Percentiles rank a stretch among this genome's conserved stretches.
phyloP scores from a whole-genome alignment of 768 basidiomycete genomes.

The Lactifluus volemus region DNA sequence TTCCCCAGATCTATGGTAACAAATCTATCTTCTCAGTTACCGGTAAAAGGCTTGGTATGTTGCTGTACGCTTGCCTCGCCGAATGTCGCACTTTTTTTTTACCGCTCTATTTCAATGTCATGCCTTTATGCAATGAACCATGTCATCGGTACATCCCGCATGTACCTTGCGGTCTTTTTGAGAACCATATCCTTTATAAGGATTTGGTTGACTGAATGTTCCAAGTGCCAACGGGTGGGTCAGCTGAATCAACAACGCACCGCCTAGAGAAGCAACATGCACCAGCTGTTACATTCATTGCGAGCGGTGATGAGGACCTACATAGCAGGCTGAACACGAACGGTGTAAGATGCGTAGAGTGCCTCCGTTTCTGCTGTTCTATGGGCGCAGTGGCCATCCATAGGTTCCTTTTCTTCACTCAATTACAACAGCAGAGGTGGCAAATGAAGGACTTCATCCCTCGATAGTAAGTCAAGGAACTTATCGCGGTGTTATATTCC shows the following conservation, averaged over 20 bases:
- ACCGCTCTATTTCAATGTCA: slow-evolving; percentile 30
- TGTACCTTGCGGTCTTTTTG: background rate
- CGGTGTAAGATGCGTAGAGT: too few species aligned
- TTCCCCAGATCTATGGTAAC: background rate
- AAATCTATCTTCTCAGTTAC: slow-evolving; percentile 45
- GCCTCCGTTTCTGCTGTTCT: background rate
- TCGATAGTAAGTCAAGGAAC: background rate
- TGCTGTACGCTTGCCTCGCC: slow-evolving; percentile 33
- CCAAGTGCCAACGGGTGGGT: background rate
- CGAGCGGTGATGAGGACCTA: background rate
- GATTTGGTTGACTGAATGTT: background rate
- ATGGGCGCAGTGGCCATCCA: too few species aligned
- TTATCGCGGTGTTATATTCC: background rate
- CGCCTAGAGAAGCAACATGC: background rate
- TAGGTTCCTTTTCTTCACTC: too few species aligned
- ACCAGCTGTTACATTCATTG: background rate
- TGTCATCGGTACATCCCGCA: background rate
- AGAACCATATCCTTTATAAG: background rate
- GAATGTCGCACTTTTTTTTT: slow-evolving; percentile 37
- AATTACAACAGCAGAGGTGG: too few species aligned
- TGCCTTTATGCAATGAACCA: slow-evolving; percentile 21
- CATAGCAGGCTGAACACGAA: background rate
- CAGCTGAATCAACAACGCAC: background rate
- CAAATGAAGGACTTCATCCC: background rate
- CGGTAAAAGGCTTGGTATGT: slow-evolving; percentile 45